phyloP scores from a whole-genome alignment of 768 basidiomycete genomes.

The Rhizopogon sp. region DNA sequence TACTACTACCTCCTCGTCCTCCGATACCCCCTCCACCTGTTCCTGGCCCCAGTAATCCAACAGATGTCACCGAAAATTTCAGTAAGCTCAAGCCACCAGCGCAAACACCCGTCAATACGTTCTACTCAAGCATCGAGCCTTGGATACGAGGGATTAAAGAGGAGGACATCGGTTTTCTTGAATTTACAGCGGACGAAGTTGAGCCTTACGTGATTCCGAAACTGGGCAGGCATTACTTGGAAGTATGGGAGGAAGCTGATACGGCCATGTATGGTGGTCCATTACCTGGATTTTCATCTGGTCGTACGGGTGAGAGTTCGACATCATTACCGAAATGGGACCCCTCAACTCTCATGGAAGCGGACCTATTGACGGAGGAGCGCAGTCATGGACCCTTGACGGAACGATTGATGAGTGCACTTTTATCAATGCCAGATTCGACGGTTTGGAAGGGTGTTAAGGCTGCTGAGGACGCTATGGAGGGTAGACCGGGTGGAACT shows the following conservation, averaged over 20 bases:
- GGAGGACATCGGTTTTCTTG: slow-evolving; percentile 93
- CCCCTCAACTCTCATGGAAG: slow-evolving; percentile 73
- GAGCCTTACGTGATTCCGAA: slow-evolving; percentile 85
- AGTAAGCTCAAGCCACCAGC: slow-evolving; percentile 73
- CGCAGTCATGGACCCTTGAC: slow-evolving; percentile 84
- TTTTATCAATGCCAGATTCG: slow-evolving; percentile 65
- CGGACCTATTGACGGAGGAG: slow-evolving; percentile 65
- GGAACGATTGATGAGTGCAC: slow-evolving; percentile 74
- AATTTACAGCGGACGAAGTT: slow-evolving; percentile 85
- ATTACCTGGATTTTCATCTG: slow-evolving; percentile 35
- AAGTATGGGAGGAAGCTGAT: slow-evolving; percentile 94
- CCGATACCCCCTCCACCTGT: slow-evolving; percentile 57
- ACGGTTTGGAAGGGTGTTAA: slow-evolving; percentile 72
- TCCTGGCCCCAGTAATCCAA: slow-evolving; percentile 80
- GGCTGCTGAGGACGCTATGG: slow-evolving; percentile 81
- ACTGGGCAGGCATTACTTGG: slow-evolving; percentile 80
- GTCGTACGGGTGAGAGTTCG: slow-evolving; percentile 26
- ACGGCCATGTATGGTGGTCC: slow-evolving; percentile 41
- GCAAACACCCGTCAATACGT: slow-evolving; percentile 69
- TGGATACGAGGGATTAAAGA: slow-evolving; percentile 88
- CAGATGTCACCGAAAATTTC: slow-evolving; percentile 85
- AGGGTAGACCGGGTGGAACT: slow-evolving; percentile 75
- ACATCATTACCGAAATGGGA: slow-evolving; percentile 67
- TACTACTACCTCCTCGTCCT: slow-evolving; percentile 57
- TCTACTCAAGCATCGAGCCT: slow-evolving; percentile 85